A percentile compares a stretch with the other conserved stretches of the same genome.
phyloP scores from a whole-genome alignment of 306 rosid species.

The Sicyos baderoa region DNA sequence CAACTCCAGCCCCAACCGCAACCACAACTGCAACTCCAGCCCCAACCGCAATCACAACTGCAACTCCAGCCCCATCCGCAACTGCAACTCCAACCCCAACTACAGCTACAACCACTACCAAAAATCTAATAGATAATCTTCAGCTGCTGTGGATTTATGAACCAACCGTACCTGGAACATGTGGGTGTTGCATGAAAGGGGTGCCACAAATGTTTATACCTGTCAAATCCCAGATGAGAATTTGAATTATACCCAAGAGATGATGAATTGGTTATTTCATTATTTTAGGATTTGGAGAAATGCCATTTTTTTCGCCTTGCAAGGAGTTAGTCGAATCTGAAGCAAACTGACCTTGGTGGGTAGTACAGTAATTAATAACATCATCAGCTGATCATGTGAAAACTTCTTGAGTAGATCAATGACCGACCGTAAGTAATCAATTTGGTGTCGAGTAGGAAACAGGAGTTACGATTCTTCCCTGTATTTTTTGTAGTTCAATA shows the following conservation, averaged over 20 bases:
- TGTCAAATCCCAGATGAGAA: conserved; percentile 3
- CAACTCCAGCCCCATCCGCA: not conserved
- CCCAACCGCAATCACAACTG: too few species aligned
- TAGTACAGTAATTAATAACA: conserved; percentile 5
- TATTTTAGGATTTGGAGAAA: conserved; percentile 1
- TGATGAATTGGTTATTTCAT: not conserved
- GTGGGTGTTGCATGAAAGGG: not conserved
- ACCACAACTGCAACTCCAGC: not conserved
- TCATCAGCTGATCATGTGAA: conserved; percentile 13
- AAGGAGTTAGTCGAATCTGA: conserved; percentile 1
- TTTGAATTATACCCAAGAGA: not conserved
- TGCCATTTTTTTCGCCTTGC: conserved; percentile 4
- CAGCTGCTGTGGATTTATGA: not conserved
- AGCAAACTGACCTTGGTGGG: conserved; percentile 20
- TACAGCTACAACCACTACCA: conserved; percentile 1
- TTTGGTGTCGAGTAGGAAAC: conserved; percentile 13
- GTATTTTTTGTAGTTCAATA: conserved; percentile 18
- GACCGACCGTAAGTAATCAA: conserved; percentile 8
- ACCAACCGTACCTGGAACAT: not conserved
- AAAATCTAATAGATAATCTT: not conserved
- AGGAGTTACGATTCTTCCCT: conserved; percentile 13
- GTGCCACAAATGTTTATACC: not conserved
- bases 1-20: not conserved
- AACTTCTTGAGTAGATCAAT: conserved; percentile 10
- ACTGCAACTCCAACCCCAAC: not conserved